phyloP scores from a whole-genome alignment of 352 stramenopile genomes.

The Globisporangium cystogenes region DNA sequence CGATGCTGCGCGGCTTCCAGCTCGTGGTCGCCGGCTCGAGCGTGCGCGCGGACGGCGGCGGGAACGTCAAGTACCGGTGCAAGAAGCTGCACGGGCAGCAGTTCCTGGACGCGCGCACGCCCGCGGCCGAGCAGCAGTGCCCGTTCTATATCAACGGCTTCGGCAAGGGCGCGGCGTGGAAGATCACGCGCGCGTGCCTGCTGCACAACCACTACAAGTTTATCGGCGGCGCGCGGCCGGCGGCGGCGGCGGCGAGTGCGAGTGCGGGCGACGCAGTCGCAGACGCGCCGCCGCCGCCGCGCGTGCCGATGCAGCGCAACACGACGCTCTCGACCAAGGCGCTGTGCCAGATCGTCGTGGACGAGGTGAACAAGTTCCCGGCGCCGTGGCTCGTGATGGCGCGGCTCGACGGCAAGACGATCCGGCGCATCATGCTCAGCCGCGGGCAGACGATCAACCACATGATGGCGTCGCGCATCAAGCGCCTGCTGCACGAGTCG shows the following conservation, averaged over 20 bases:
- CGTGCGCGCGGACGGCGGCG: slow-evolving; percentile 55
- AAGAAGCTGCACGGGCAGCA: slow-evolving; percentile 80
- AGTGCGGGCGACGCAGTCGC: too few relatives aligned
- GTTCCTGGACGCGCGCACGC: slow-evolving; percentile 58
- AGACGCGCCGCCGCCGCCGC: too few relatives aligned
- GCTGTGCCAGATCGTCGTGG: slow-evolving; percentile 66
- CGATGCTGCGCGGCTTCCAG: slow-evolving; percentile 70
- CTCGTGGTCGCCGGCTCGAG: slow-evolving; percentile 62
- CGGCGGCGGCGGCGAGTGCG: neutral
- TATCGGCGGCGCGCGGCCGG: slow-evolving; percentile 50
- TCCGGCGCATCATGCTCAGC: slow-evolving; percentile 61
- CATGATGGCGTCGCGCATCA: slow-evolving; percentile 83
- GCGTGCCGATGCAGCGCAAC: slow-evolving; percentile 47
- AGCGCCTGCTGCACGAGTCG: slow-evolving; percentile 58
- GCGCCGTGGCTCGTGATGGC: slow-evolving; percentile 50
- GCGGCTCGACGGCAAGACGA: slow-evolving; percentile 70
- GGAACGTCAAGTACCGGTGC: slow-evolving; percentile 81
- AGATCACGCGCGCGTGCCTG: slow-evolving; percentile 71
- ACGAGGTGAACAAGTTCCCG: slow-evolving; percentile 61
- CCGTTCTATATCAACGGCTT: slow-evolving; percentile 83
- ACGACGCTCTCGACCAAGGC: slow-evolving; percentile 78
- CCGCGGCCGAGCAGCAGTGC: slow-evolving; percentile 44
- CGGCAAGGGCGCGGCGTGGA: slow-evolving; percentile 56
- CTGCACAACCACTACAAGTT: slow-evolving; percentile 87
- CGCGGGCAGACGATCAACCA: slow-evolving; percentile 75